Evolutionary conservation across 2,329 filamentous ascomycete species (phyloP).

Genomic region (Scolecobasidium constrictum): DNA sequence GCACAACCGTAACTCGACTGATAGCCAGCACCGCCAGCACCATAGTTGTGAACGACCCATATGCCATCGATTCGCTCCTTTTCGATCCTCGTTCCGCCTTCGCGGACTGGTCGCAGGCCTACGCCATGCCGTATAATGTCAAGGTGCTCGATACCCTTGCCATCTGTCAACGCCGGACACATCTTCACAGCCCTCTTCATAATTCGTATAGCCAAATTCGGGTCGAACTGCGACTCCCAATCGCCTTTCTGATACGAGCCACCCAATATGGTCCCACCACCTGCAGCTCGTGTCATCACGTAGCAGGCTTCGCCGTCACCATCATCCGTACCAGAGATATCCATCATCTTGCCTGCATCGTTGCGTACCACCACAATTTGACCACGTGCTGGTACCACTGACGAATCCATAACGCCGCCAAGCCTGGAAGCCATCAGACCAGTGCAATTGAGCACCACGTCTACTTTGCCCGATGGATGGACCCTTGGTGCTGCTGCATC

Average conservation of each 20-base stretch:
- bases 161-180: constrained; percentile 52
- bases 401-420: constrained; percentile 68
- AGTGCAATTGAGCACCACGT: constrained; percentile 75
- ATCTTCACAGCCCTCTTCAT: constrained; percentile 65
- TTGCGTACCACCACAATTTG: constrained; percentile 81
- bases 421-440: constrained; percentile 65
- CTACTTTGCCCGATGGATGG: constrained; percentile 49
- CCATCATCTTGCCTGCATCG: constrained; percentile 58
- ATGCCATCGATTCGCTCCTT: constrained; percentile 54
- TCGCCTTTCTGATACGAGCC: constrained; percentile 70
- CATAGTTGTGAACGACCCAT: constrained; percentile 71
- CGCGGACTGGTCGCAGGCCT: constrained; percentile 65
- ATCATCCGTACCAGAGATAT: constrained; percentile 63
- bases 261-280: constrained; percentile 79
- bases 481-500: constrained; percentile 47
- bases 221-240: constrained; percentile 71
- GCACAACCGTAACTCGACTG: constrained; percentile 35
- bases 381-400: constrained; percentile 65
- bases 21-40: constrained; percentile 70
- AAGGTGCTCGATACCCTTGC: constrained; percentile 60
- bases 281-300: constrained; percentile 67
- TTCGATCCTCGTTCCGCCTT: constrained; percentile 66
- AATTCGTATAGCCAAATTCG: constrained; percentile 68
- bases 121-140: constrained; percentile 73
- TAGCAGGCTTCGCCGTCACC: constrained; percentile 58